Percentiles rank a stretch among this genome's conserved stretches.
phyloP scores from a whole-genome alignment of 768 basidiomycete genomes.

The Austroboletus eburneus region DNA sequence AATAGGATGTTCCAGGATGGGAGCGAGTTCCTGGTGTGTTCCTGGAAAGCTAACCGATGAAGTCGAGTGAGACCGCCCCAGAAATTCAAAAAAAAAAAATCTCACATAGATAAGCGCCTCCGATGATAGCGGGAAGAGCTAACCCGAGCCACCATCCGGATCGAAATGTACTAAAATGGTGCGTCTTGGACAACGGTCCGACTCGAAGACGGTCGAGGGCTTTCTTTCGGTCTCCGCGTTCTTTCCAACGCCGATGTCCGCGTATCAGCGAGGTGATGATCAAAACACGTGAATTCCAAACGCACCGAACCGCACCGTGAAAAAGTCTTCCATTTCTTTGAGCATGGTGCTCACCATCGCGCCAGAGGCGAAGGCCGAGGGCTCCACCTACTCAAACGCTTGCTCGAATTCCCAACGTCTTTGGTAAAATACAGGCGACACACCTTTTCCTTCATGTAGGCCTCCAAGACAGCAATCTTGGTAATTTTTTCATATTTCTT shows the following conservation, averaged over 20 bases:
- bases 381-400: slow-evolving; percentile 48
- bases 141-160: slow-evolving; percentile 71
- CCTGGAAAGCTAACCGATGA: slow-evolving; percentile 46
- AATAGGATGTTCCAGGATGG: slow-evolving; percentile 72
- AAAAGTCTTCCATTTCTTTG: slow-evolving; percentile 70
- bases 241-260: slow-evolving; percentile 21
- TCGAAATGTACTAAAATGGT: slow-evolving; percentile 72
- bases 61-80: not conserved
- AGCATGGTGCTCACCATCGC: slow-evolving; percentile 61
- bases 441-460: slow-evolving; percentile 80
- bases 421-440: too few relatives aligned
- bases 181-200: slow-evolving; percentile 46
- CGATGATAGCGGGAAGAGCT: slow-evolving; percentile 61
- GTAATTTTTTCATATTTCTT: slow-evolving; percentile 86
- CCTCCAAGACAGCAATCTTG: slow-evolving; percentile 66
- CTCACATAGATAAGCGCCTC: slow-evolving; percentile 58
- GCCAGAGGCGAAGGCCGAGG: slow-evolving; percentile 63
- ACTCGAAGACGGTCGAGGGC: slow-evolving; percentile 67
- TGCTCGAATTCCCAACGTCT: not conserved
- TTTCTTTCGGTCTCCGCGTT: slow-evolving; percentile 71
- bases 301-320: slow-evolving; percentile 71
- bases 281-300: not conserved
- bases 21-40: slow-evolving; percentile 46
- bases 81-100: not conserved
- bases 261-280: not conserved